Conservation (phyloP, 495 filamentous ascomycete species). For the Daldinia decipiens region DNA sequence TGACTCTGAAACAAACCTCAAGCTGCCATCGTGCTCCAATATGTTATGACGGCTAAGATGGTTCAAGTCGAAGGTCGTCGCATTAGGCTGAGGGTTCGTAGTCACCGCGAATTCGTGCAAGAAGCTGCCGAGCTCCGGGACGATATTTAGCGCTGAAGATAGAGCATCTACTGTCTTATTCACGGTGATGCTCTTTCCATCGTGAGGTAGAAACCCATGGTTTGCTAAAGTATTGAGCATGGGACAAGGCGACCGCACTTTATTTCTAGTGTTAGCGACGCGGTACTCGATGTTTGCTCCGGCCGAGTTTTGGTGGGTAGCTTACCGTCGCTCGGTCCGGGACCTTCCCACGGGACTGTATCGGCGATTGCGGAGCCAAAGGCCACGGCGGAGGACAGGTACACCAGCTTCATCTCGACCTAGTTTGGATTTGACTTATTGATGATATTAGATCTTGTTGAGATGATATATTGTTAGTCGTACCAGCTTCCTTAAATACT, state of each 20-base stretch:
- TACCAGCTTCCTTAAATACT: not conserved
- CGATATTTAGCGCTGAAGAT: slow-evolving; percentile 56
- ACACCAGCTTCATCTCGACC: slow-evolving; percentile 36
- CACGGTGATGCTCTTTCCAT: slow-evolving; percentile 53
- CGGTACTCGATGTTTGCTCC: slow-evolving; percentile 23
- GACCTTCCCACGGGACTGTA: slow-evolving; percentile 17
- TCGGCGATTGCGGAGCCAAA: slow-evolving; percentile 23
- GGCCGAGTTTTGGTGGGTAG: slow-evolving; percentile 26
- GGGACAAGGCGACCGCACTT: slow-evolving; percentile 52
- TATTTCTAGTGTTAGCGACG: slow-evolving; percentile 15
- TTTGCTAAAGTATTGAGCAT: slow-evolving; percentile 56
- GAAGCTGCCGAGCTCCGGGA: slow-evolving; percentile 43
- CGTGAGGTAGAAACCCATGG: slow-evolving; percentile 51
- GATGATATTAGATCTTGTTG: not conserved
- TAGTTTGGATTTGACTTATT: not conserved
- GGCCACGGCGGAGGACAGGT: slow-evolving; percentile 21
- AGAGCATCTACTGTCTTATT: slow-evolving; percentile 52
- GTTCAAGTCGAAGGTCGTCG: slow-evolving; percentile 61
- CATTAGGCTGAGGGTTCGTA: slow-evolving; percentile 61
- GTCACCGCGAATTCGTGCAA: slow-evolving; percentile 57
- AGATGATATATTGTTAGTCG: not conserved
- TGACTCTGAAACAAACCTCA: slow-evolving; percentile 52
- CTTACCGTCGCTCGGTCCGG: slow-evolving; percentile 40
- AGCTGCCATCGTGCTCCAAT: slow-evolving; percentile 63
- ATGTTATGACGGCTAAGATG: slow-evolving; percentile 59